A percentile compares a stretch with the other conserved stretches of the same genome.
These are phyloP conservation scores for Mycena filopes DNA, from an alignment of 768 basidiomycete genomes.

Conservation along the genomic window DNA sequence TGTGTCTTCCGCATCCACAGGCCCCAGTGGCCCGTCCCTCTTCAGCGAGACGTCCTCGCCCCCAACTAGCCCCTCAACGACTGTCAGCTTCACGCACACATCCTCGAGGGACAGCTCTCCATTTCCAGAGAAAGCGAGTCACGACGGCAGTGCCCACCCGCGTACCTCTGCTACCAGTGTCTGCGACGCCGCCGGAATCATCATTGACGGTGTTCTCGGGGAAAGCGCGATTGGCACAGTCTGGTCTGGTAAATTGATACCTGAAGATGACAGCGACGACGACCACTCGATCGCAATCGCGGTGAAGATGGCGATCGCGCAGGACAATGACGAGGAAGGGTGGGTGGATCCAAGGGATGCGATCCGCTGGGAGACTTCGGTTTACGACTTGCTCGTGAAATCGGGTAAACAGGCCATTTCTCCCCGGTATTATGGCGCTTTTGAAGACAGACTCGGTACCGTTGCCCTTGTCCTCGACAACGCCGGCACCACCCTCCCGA, in stretches of 20 bases:
- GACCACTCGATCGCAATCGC: not conserved
- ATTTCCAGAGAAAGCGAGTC: conserved; percentile 7
- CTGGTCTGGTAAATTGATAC: conserved; percentile 23
- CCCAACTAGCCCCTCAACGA: conserved; percentile 19
- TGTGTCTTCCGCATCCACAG: conserved; percentile 6
- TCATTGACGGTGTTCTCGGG: not conserved
- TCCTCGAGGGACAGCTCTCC: conserved; percentile 16
- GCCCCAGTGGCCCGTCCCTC: not conserved
- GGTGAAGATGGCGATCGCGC: conserved; percentile 20
- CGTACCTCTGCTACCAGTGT: not conserved
- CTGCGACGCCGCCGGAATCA: conserved; percentile 11
- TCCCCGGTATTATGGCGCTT: conserved; percentile 18
- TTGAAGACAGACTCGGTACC: conserved; percentile 13
- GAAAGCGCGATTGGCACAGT: conserved; percentile 12
- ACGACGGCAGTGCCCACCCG: not conserved
- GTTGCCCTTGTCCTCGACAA: conserved; percentile 19
- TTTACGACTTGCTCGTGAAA: conserved; percentile 16
- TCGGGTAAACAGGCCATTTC: conserved; percentile 6
- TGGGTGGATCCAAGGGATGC: not conserved
- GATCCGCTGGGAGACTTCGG: conserved; percentile 6
- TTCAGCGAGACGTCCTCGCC: conserved; percentile 14
- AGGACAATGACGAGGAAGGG: conserved; percentile 4
- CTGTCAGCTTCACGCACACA: not conserved
- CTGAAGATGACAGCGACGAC: conserved; percentile 7
- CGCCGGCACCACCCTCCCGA: conserved; percentile 10